Base-by-base conservation (phyloP, 257 asterid genomes). In the Petrea volubilis region DNA sequence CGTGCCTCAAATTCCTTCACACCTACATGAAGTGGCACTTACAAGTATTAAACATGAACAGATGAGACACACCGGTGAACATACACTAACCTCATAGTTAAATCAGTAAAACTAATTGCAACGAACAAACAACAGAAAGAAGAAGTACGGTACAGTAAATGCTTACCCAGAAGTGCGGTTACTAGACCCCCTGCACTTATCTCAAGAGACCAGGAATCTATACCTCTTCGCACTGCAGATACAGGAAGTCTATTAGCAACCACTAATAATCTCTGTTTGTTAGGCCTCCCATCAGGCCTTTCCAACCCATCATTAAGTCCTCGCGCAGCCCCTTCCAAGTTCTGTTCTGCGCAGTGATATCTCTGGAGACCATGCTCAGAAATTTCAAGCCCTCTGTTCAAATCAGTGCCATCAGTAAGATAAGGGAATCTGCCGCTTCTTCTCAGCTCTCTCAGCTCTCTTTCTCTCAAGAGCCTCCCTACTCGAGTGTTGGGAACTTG, bases 241-340 rank as follows among this genome's bases (percentile, higher is more conserved):
- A 88, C 96, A 3, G 97, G 97, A 51, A 90, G 88, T 68, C 97
- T 84, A 62, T 88, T 90, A 59, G 97, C 97, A 74, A 90, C 97
- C 41, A 90, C 97, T 76, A 90, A 69, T 31, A 90, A 82, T 64
- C 97, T 71, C 74, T 90, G 96, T 72, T 78, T 80, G 43, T 43
- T 44, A 33, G 86, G 83, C 81, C 76, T 77, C 60, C 79, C 85
- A 60, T 81, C 79, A 62, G 75, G 78, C 78, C 80, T 75, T 82
- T 80, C 95, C 75, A 73, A 66, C 70, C 78, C 91, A 57, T 82
- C 92, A 72, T 66, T 78, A 63, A 74, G 68, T 25, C 78, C 65
- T 62, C 56, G 85, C 58, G 80, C 84, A 63, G 85, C 84, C 76
- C 75, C 87, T 80, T 82, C 91, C 72, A 71, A 60, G 69, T 69